These are phyloP conservation scores for Paraconiothyrium sp. DNA, from an alignment of 2,329 filamentous ascomycete species.

Conservation along the genomic window DNA sequence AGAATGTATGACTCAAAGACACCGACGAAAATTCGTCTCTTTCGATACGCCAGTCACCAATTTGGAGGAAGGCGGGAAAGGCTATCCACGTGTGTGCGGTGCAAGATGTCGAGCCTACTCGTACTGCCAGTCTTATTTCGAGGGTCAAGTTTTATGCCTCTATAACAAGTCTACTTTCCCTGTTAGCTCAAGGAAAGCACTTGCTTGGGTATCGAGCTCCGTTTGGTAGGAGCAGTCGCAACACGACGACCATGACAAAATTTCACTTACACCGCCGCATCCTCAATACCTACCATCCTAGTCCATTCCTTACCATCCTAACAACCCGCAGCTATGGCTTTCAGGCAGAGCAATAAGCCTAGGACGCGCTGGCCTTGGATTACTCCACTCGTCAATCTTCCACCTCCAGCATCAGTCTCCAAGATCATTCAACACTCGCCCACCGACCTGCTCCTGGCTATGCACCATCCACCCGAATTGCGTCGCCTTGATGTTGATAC, in stretches of 20 bases:
- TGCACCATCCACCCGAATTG: constrained; percentile 3
- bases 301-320: not conserved
- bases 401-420: not conserved
- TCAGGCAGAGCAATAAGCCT: not conserved
- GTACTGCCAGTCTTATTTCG: not conserved
- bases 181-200: not conserved
- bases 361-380: not conserved
- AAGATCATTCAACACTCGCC: constrained; percentile 4
- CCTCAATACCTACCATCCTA: not conserved
- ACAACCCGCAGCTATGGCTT: no score
- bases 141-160: no score
- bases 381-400: not conserved
- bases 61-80: no score
- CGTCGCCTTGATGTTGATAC: not conserved
- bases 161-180: no score
- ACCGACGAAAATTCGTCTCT: no score
- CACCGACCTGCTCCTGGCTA: constrained; percentile 1
- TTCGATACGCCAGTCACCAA: no score
- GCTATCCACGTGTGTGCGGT: no score
- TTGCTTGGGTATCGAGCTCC: not conserved
- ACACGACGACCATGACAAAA: not conserved
- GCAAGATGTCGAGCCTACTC: no score
- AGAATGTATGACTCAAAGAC: no score
- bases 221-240: not conserved
- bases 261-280: not conserved